phyloP scores from a whole-genome alignment of 108 stramenopile species.

The Cyclotella baltica region DNA sequence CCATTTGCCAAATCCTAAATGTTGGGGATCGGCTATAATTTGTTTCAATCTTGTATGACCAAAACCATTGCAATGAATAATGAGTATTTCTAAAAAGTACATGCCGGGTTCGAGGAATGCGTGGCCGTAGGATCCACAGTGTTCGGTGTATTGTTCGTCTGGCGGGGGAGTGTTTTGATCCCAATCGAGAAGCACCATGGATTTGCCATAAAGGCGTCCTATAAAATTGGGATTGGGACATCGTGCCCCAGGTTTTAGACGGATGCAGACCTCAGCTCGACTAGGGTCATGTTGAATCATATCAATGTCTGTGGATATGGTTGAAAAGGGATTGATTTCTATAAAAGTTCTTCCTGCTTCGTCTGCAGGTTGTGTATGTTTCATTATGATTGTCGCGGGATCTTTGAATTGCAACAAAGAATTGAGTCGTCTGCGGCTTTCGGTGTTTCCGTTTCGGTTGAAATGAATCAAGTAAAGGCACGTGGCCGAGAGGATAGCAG shows the following conservation, averaged over 20 bases:
- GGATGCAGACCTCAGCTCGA: not conserved
- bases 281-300: not conserved
- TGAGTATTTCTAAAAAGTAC: slow-evolving; percentile 10
- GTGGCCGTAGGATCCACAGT: slow-evolving; percentile 12
- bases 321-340: slow-evolving; percentile 11
- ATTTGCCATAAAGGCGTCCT: slow-evolving; percentile 3
- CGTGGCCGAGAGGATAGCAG: too few species aligned
- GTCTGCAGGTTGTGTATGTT: not conserved
- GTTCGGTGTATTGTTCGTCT: not conserved
- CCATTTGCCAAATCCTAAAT: not conserved
- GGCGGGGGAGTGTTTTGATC: not conserved
- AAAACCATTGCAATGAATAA: slow-evolving; percentile 23
- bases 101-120: not conserved
- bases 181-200: slow-evolving; percentile 10
- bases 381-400: too few species aligned
- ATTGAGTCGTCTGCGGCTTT: too few species aligned
- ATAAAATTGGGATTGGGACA: slow-evolving; percentile 1
- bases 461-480: too few species aligned
- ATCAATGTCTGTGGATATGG: not conserved
- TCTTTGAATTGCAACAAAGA: too few species aligned
- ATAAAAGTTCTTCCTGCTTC: not conserved
- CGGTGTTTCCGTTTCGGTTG: too few species aligned
- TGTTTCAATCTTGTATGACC: not conserved
- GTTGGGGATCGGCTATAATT: slow-evolving; percentile 4
- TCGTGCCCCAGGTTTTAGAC: not conserved